Evolutionary conservation across 2,329 filamentous ascomycete genomes (phyloP), one percentile per base, ranked within the genome.

Genomic region (Paramyrothecium sp.): DNA sequence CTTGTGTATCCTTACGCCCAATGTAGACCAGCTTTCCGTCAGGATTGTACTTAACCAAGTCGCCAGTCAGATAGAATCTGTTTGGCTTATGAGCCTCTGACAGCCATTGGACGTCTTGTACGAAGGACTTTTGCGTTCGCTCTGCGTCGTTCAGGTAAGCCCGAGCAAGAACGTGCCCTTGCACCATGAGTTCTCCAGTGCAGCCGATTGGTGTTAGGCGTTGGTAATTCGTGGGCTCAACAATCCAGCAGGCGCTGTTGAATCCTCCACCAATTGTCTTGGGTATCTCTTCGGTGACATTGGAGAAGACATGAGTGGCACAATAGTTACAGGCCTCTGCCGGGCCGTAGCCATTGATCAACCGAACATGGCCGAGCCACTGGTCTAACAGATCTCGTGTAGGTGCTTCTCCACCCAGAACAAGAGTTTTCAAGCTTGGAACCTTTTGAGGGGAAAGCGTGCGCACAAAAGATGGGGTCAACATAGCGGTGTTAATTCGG

Each of bases 71-170:
- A 54, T 67, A 66, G 16, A 62, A 22, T 26, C 63, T 60, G 8
- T 20, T 17, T 13, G 16, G 66, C 10, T 12, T 10, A 66, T 48
- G 64, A 61, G n/a, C 73, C 2, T 65, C 62, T 11, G 71, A 64
- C 4, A 78, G 68, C 79, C 80, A 84, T 3, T 63, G 65, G 7
- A 78, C 80, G 54, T 80, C 72, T 16, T 70, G 68, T 48, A 87
- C 76, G 58, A 86, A 87, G 0, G 74, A 75, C 20, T 73, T 74
- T 12, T 71, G 72, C 0, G 82, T 85, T 63, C 81, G 82, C 50
- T 75, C 71, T 0, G 71, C 69, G 46, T 85, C 79, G 55, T 80
- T 77, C 34, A 84, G 68, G 56, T 87, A 87, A 23, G 81, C 82
- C 17, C 78, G 73, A 22, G 80, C 82, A 22, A 87, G 78, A 22